Conservation (phyloP, 441 rosid genomes). For the Sinapis alba region DNA sequence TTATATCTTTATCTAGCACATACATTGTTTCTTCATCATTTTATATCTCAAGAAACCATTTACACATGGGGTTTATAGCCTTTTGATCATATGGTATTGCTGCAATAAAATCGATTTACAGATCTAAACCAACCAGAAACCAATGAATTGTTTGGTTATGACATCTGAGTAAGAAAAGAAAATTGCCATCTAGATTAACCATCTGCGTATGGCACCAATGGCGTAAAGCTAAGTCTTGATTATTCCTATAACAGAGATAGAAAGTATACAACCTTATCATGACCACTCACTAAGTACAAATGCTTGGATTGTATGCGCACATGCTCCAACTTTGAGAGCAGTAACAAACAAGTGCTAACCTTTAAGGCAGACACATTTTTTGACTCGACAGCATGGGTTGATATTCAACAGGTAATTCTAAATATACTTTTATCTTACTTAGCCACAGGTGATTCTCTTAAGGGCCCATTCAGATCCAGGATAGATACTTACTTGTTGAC, state of each 20-base stretch:
- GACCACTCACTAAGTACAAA: constrained; percentile 20
- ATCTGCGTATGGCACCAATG: constrained; percentile 21
- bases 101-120: too few relatives aligned
- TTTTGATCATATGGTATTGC: too few relatives aligned
- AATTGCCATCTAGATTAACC: constrained; percentile 17
- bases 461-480: constrained; percentile 39
- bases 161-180: neutral
- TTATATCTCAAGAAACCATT: neutral
- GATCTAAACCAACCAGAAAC: too few relatives aligned
- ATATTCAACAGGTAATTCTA: constrained; percentile 32
- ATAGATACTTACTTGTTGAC: constrained; percentile 37
- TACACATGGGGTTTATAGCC: neutral
- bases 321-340: constrained; percentile 33
- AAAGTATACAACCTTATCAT: constrained; percentile 23
- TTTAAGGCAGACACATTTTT: constrained; percentile 32
- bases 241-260: constrained; percentile 18
- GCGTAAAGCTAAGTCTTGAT: constrained; percentile 33
- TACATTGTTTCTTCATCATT: constrained; percentile 27
- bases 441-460: too few relatives aligned
- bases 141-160: too few relatives aligned
- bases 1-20: constrained; percentile 3
- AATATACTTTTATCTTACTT: constrained; percentile 5
- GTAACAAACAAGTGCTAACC: constrained; percentile 31
- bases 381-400: constrained; percentile 37
- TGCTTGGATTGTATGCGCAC: constrained; percentile 36